Percentiles rank a stretch among this genome's conserved stretches.
These are phyloP conservation scores for Yamadazyma tumulicola DNA, from an alignment of 805 yeast species.

Conservation along the genomic window DNA sequence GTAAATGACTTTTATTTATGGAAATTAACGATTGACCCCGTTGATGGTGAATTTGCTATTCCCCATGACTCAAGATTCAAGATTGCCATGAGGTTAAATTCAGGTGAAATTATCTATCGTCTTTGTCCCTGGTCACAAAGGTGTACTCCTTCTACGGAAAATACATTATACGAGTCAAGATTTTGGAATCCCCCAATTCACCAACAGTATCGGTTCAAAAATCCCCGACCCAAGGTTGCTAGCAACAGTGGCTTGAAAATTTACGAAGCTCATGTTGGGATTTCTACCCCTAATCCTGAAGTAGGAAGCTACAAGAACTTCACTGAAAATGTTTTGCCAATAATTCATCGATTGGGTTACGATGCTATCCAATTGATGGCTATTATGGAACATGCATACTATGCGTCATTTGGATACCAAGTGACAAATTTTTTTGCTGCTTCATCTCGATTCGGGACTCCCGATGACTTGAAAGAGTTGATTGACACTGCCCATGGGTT, in stretches of 20 bases:
- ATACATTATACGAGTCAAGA: constrained; percentile 69
- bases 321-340: constrained; percentile 75
- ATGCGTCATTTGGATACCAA: constrained; percentile 98
- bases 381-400: constrained; percentile 97
- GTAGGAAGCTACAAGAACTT: constrained; percentile 85
- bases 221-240: constrained; percentile 56
- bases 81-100: constrained; percentile 58
- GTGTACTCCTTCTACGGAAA: constrained; percentile 67
- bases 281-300: constrained; percentile 84
- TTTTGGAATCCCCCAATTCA: constrained; percentile 79
- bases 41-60: constrained; percentile 58
- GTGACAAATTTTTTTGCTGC: constrained; percentile 88
- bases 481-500: constrained; percentile 87
- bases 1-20: constrained; percentile 70
- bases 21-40: constrained; percentile 55
- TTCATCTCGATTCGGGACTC: constrained; percentile 89
- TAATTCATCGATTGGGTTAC: constrained; percentile 80
- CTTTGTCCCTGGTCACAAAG: constrained; percentile 87
- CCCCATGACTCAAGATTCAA: constrained; percentile 80
- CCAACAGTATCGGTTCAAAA: constrained; percentile 53
- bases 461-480: constrained; percentile 88
- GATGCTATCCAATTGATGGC: constrained; percentile 97
- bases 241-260: constrained; percentile 56
- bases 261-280: constrained; percentile 95
- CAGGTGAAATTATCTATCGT: constrained; percentile 72